Evolutionary conservation across 2,329 filamentous ascomycete species (phyloP).

Genomic region (Thelonectria discophora): DNA sequence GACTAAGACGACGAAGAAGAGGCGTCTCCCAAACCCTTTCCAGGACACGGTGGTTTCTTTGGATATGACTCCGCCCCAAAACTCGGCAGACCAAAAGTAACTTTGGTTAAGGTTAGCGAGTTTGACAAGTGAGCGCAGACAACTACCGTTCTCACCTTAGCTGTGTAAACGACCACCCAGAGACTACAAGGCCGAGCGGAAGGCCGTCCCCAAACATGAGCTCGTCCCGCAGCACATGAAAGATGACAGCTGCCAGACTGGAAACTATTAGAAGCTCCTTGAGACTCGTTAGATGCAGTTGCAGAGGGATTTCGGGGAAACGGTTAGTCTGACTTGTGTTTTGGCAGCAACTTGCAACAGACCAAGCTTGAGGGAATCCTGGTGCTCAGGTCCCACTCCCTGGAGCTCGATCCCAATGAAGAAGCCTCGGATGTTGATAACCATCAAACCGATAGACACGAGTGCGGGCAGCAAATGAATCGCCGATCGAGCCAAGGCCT

Average conservation of each 20-base stretch:
- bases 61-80: constrained; percentile 5
- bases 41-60: neutral
- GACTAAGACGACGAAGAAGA: constrained; percentile 7
- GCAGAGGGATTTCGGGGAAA: neutral
- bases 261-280: constrained; percentile 25
- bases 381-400: neutral
- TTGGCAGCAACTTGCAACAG: constrained; percentile 25
- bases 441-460: neutral
- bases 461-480: constrained; percentile 10
- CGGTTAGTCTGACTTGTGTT: constrained; percentile 1
- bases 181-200: constrained; percentile 19
- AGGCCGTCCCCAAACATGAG: constrained; percentile 20
- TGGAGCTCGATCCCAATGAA: constrained; percentile 25
- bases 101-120: neutral
- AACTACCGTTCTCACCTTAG: constrained; percentile 5
- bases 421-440: constrained; percentile 4
- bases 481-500: neutral
- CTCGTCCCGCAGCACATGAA: constrained; percentile 17
- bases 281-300: neutral
- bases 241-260: constrained; percentile 16
- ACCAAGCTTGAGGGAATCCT: constrained; percentile 17
- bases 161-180: constrained; percentile 16
- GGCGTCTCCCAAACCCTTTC: neutral
- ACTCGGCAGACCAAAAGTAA: constrained; percentile 24
- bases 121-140: neutral